Evolutionary conservation across 108 stramenopile species (phyloP), one percentile per base, ranked within the genome.

Genomic region (Nitzschia sp.): DNA sequence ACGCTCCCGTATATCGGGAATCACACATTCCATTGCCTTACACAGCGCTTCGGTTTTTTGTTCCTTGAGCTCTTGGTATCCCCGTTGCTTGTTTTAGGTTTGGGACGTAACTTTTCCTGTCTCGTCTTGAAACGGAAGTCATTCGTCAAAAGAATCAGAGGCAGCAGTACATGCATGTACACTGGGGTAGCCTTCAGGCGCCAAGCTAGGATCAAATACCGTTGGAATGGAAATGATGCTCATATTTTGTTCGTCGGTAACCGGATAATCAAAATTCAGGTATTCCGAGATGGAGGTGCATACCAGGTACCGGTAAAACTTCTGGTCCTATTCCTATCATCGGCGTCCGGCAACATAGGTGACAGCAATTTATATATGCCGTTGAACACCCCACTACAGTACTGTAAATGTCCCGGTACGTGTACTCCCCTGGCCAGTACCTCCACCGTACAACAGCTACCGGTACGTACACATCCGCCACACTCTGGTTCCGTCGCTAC

Each of bases 81-180:
- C 63, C 11, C 80, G 67, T 27, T 53, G 68, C 25, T 70, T 53
- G 26, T 75, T 78, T 66, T 96, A 95, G 8, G 71, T 61, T 28
- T 53, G 46, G 13, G 81, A 71, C 11, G 72, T 74, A 22, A 80
- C 84, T 45, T 86, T 87, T 23, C 85, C 91, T 48, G 61, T 72
- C 29, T 89, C 86, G 22, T 78, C 56, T 15, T 87, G 26, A 56
- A 89, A 83, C 1, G 66, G 66, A 45, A 84, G 74, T 89, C 92
- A 97, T 6, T 74, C 78, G 16, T 79, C 76, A 66, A 90, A 97
- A 56, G 73, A 72, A 50, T 96, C 94, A 45, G 83, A 85, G 5
- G 90, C 96, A 3, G 96, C 93, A 0, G 92, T 84, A 62, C 95
- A 96, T 13, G 90, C 93, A 69, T 97, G 96, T 0, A 96, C 73